Percentiles rank a stretch among this genome's conserved stretches.
Conservation (phyloP, 2,329 filamentous ascomycete species). For the Helotiales sp. region DNA sequence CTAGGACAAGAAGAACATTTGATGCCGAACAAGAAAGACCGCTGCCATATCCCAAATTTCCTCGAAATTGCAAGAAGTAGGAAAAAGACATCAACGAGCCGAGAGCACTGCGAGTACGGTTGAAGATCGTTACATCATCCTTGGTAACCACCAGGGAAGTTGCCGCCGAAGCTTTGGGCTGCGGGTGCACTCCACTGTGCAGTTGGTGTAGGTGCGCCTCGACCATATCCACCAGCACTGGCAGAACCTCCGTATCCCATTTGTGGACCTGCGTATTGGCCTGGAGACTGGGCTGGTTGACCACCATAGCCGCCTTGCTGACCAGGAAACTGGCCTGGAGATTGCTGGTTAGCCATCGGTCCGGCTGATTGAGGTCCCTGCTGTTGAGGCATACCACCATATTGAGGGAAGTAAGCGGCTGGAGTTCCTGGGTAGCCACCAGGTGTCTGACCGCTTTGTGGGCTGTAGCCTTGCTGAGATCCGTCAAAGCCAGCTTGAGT, state of each 20-base stretch:
- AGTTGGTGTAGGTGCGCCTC: conserved; percentile 53
- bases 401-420: conserved; percentile 87
- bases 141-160: conserved; percentile 60
- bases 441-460: conserved; percentile 72
- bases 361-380: conserved; percentile 38
- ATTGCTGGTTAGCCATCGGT: conserved; percentile 40
- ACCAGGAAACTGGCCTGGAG: conserved; percentile 52
- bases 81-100: conserved; percentile 14
- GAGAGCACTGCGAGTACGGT: neutral
- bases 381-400: conserved; percentile 63
- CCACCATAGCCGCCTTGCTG: conserved; percentile 68
- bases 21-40: conserved; percentile 26
- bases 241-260: conserved; percentile 71
- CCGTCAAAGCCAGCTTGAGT: conserved; percentile 77
- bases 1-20: conserved; percentile 21
- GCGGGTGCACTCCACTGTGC: conserved; percentile 50
- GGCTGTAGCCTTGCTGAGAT: conserved; percentile 66
- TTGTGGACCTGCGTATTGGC: conserved; percentile 64
- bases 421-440: conserved; percentile 75
- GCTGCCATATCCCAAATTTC: conserved; percentile 28
- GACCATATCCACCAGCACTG: conserved; percentile 82
- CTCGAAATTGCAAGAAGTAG: conserved; percentile 20
- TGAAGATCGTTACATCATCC: conserved; percentile 41
- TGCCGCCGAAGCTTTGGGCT: conserved; percentile 61
- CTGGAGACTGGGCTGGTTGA: conserved; percentile 61